Base-by-base conservation (phyloP, 345 rosid genomes). In the Abelmoschus esculentus region DNA sequence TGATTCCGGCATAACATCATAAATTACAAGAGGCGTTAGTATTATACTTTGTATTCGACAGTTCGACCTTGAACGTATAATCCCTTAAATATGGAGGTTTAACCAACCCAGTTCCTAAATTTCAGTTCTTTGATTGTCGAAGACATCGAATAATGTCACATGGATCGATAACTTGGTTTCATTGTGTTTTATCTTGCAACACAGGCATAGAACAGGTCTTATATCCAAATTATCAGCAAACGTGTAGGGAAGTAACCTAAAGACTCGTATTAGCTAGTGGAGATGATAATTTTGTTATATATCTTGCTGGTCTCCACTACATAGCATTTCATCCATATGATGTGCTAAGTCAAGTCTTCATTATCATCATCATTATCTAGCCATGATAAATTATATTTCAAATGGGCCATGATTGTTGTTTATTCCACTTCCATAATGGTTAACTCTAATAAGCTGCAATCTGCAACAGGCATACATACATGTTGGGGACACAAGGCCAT, bases 381-480 rank as follows among this genome's bases (percentile, higher is more conserved):
- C 19, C 29, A 62, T 62, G 50, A 64, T 18, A 58, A 62, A 64
- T 42, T 12, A 4, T 19, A 18, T 42, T 40, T 64, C 32, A 11
- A 44, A 47, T 47, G 70, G 70, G 42, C 22, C 58, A 28, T 66
- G 12, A 15, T 9, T 66, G 58, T 4, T 66, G 58, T 66, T 66
- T 18, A 14, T 15, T 66, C 13, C 40, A 49, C n/a, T 15, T 66
- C 13, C 40, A 49, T 9, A 64, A 5, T 31, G 70, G 26, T 50
- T 12, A 31, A 17, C 15, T 42, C 29, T 29, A 58, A 29, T 66
- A 15, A 11, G 49, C 15, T 47, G 70, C 58, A 66, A 54, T n/a
- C 6, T 53, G 57, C 57, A 53, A 7, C 6, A 17, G 7, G 26
- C 5, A 14, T 9, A 7, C 49, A 8, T 52, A n/a, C 7, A 53